Evolutionary conservation across 2,329 filamentous ascomycete genomes (phyloP).

Genomic region (Coniochaeta prunicola): DNA sequence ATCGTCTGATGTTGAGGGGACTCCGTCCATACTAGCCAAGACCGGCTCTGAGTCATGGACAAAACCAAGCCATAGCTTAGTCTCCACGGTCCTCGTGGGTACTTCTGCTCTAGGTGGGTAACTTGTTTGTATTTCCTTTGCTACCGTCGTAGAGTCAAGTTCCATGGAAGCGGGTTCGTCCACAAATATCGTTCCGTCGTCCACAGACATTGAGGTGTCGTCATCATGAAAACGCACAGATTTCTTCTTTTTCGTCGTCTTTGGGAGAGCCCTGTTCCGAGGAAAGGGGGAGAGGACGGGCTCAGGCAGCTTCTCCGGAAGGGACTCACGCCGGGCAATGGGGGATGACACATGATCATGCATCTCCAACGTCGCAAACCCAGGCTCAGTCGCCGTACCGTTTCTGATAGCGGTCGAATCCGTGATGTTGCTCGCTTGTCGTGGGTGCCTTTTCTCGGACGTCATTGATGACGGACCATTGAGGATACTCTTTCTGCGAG

Average conservation of each 20-base stretch:
- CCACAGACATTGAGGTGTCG: neutral
- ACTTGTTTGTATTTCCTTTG: neutral
- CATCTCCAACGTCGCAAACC: neutral
- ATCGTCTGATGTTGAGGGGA: constrained; percentile 12
- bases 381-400: neutral
- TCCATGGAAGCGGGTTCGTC: neutral
- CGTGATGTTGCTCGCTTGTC: neutral
- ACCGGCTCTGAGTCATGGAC: constrained; percentile 8
- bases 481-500: neutral
- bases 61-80: constrained; percentile 16
- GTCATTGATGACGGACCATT: neutral
- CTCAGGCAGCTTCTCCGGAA: neutral
- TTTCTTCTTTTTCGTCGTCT: neutral
- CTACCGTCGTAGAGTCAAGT: neutral
- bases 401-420: neutral
- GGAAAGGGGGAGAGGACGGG: neutral
- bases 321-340: neutral
- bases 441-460: neutral
- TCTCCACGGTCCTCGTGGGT: constrained; percentile 8
- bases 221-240: neutral
- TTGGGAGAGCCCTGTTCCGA: neutral
- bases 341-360: neutral
- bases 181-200: no score
- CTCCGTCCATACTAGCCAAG: constrained; percentile 15
- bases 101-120: neutral